phyloP scores from a whole-genome alignment of 176 grass and related monocot genomes.

The Aegilops umbellulata region DNA sequence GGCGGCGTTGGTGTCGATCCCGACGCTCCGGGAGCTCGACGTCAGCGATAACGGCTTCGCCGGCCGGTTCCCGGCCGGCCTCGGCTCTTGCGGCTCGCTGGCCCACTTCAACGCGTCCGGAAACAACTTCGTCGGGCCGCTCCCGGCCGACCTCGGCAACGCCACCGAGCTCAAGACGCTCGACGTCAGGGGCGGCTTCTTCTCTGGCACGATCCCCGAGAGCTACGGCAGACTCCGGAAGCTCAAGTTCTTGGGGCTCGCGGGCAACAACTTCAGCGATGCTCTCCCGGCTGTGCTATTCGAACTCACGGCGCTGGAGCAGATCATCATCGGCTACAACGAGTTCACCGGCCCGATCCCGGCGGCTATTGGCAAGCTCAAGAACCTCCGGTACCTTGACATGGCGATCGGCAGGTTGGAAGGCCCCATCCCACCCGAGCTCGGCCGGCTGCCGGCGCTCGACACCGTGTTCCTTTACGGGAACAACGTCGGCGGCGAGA shows the following conservation, averaged over 20 bases:
- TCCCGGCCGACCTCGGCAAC: conserved; percentile 64
- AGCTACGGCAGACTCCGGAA: conserved; percentile 62
- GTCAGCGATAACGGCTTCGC: conserved; percentile 87
- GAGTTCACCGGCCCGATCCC: conserved; percentile 81
- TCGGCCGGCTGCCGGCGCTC: conserved; percentile 54
- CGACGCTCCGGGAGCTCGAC: conserved; percentile 57
- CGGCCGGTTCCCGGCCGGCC: conserved; percentile 62
- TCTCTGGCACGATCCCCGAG: conserved; percentile 62
- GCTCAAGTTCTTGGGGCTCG: conserved; percentile 85
- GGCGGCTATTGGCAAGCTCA: conserved; percentile 60
- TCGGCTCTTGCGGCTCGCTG: conserved; percentile 49
- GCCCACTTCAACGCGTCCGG: conserved; percentile 69
- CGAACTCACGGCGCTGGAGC: conserved; percentile 71
- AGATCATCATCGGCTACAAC: conserved; percentile 82
- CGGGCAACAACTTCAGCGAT: conserved; percentile 87
- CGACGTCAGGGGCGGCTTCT: conserved; percentile 85
- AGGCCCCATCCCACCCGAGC: conserved; percentile 60
- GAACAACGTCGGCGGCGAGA: conserved; percentile 63
- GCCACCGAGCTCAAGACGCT: conserved; percentile 53
- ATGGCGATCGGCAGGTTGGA: conserved; percentile 68
- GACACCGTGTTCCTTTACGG: conserved; percentile 74
- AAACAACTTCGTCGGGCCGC: conserved; percentile 80
- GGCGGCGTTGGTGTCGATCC: conserved; percentile 35
- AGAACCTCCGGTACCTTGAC: conserved; percentile 75
- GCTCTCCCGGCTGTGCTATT: conserved; percentile 64